Conservation (phyloP, 2,329 filamentous ascomycete species). For the Monosporascus sp. region DNA sequence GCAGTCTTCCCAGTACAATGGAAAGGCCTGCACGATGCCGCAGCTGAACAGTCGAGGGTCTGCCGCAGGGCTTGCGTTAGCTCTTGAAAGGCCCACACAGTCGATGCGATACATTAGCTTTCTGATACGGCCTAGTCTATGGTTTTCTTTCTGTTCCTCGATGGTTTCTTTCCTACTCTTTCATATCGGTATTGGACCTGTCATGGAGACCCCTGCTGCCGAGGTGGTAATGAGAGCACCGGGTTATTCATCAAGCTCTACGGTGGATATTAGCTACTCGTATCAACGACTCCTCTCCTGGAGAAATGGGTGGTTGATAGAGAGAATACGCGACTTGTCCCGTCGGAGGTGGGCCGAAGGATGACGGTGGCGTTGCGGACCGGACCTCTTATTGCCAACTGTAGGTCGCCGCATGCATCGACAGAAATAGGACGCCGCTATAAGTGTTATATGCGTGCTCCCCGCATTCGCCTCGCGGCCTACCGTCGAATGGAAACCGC, state of each 20-base stretch:
- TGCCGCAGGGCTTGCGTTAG: background rate
- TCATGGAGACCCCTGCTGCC: slow-evolving; percentile 30
- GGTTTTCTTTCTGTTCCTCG: slow-evolving; percentile 24
- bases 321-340: background rate
- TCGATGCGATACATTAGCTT: slow-evolving; percentile 26
- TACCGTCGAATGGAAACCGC: background rate
- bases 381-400: background rate
- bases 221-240: slow-evolving; percentile 29
- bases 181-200: slow-evolving; percentile 27
- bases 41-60: background rate
- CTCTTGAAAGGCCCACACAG: slow-evolving; percentile 11
- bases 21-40: background rate
- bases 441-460: background rate
- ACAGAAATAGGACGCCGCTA: background rate
- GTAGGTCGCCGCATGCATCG: background rate
- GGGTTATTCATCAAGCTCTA: slow-evolving; percentile 7
- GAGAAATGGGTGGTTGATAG: background rate
- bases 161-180: slow-evolving; percentile 23
- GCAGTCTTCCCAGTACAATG: background rate
- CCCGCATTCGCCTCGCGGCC: background rate
- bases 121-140: slow-evolving; percentile 16
- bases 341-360: background rate
- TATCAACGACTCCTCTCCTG: background rate
- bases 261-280: background rate
- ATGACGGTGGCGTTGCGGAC: background rate